Base-by-base conservation (phyloP, 495 filamentous ascomycete species). In the Delitschia confertaspora region DNA sequence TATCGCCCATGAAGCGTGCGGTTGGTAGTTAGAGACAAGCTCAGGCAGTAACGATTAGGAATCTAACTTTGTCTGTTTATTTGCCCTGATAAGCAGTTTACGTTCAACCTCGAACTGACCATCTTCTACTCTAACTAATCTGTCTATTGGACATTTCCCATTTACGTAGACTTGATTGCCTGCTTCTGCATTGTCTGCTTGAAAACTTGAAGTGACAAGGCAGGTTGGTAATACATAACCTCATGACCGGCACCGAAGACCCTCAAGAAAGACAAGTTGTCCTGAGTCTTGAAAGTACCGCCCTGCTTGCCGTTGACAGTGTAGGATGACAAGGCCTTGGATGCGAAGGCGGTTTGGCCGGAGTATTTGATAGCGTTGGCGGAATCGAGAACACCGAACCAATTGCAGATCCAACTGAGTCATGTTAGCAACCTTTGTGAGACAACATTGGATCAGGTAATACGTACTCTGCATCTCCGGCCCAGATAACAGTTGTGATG, bases 391-490 rank as follows among this genome's bases (percentile, higher is more conserved):
- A 45, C 60, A 19, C 74, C 74, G 23, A 66, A 55, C 68, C 69
- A 75, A 57, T 78, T 76, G 51, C 70, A 76, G 48, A 74, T 72
- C 61, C 64, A 76, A 52, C 76, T 73, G 7, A 73, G 18, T 3
- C 3, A 26, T 13, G 14, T 45, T 38, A 36, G 39, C 4, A 29
- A 10, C 13, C 7, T 6, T 14, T 27, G 34, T 7, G 3, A 39
- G 45, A 32, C 7, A 23, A 13, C 33, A 17, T 27, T 16, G 16
- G 3, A 24, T 13, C 8, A 38, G 14, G 18, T 9, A 9, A 18
- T 5, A 19, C 45, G 29, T 37, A 55, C 36, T 53, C 48, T 21
- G 48, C 54, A 40, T 58, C 72, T 36, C 75, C 74, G 6, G 73
- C 73, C 74, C 72, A 76, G 29, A 77, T 56, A 2, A 75, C 50